Evolutionary conservation across 2,329 filamentous ascomycete species (phyloP).

Genomic region (Penicillium hesseltinei): DNA sequence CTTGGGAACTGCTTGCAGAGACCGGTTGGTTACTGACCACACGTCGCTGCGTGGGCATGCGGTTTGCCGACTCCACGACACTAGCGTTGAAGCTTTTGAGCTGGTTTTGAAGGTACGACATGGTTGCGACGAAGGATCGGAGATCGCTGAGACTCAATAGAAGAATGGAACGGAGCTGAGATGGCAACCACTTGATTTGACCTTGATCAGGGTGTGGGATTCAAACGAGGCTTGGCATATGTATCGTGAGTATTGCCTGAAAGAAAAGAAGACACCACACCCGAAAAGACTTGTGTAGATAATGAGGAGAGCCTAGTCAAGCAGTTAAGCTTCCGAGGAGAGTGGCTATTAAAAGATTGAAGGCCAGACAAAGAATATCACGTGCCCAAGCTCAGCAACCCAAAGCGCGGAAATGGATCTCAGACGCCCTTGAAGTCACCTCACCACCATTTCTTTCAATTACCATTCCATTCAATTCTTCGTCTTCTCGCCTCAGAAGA

Average conservation of each 20-base stretch:
- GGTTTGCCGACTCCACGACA: slow-evolving; percentile 62
- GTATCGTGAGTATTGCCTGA: neutral
- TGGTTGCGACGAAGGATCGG: slow-evolving; percentile 35
- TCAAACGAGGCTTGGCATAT: slow-evolving; percentile 6
- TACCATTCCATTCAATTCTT: slow-evolving; percentile 7
- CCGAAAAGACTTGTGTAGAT: neutral
- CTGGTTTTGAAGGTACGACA: slow-evolving; percentile 67
- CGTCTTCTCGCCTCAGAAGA: neutral
- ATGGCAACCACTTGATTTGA: neutral
- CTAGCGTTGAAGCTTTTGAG: slow-evolving; percentile 62
- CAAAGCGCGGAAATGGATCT: slow-evolving; percentile 16
- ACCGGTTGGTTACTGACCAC: slow-evolving; percentile 47
- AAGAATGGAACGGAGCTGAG: slow-evolving; percentile 1
- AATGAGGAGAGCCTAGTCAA: neutral
- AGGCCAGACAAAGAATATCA: slow-evolving; percentile 11
- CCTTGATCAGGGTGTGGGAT: slow-evolving; percentile 9
- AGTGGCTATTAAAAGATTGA: slow-evolving; percentile 6
- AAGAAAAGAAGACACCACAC: neutral
- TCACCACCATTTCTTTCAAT: slow-evolving; percentile 6
- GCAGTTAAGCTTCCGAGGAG: neutral
- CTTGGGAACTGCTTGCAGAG: slow-evolving; percentile 62
- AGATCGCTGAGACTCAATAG: slow-evolving; percentile 3
- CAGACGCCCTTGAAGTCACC: slow-evolving; percentile 11
- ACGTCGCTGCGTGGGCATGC: slow-evolving; percentile 55
- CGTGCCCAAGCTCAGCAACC: slow-evolving; percentile 15